Conservation (phyloP, 2,329 filamentous ascomycete species). For the Harringtonia aguacate region DNA sequence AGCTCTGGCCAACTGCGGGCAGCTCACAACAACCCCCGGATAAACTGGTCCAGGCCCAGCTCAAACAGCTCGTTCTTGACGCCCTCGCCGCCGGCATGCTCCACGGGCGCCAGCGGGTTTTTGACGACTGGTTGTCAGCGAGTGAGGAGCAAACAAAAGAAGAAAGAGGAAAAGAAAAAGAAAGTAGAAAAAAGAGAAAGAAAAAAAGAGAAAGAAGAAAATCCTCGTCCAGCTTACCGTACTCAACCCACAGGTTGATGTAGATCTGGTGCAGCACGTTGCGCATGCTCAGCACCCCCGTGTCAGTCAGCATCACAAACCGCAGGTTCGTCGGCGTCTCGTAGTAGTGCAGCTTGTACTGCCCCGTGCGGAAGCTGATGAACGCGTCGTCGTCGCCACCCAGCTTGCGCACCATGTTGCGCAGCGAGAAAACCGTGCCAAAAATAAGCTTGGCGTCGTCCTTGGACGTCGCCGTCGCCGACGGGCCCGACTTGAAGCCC, state of each 20-base stretch:
- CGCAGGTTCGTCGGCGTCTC: slow-evolving; percentile 94
- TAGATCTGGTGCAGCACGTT: slow-evolving; percentile 97
- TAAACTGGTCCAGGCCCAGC: slow-evolving; percentile 65
- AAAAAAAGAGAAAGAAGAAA: background rate
- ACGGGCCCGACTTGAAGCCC: background rate
- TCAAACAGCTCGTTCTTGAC: slow-evolving; percentile 63
- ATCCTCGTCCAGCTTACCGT: slow-evolving; percentile 53
- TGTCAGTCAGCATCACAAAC: slow-evolving; percentile 94
- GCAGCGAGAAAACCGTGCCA: slow-evolving; percentile 88
- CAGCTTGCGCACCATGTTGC: slow-evolving; percentile 94
- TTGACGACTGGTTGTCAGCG: slow-evolving; percentile 47
- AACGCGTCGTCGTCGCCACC: slow-evolving; percentile 92
- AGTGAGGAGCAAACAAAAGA: no score
- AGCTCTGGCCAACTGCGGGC: background rate
- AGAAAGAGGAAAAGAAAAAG: background rate
- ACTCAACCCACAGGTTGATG: slow-evolving; percentile 96
- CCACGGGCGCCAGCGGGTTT: slow-evolving; percentile 57
- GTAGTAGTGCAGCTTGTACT: slow-evolving; percentile 99
- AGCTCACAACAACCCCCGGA: slow-evolving; percentile 49
- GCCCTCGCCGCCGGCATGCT: slow-evolving; percentile 58
- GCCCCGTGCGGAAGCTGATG: slow-evolving; percentile 81
- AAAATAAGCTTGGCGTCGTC: slow-evolving; percentile 97
- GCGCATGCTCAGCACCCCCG: slow-evolving; percentile 77
- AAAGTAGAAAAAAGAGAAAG: background rate
- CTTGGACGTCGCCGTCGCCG: slow-evolving; percentile 17